Evolutionary conservation across 257 asterid species (phyloP).

Genomic region (Rehmannia glutinosa): DNA sequence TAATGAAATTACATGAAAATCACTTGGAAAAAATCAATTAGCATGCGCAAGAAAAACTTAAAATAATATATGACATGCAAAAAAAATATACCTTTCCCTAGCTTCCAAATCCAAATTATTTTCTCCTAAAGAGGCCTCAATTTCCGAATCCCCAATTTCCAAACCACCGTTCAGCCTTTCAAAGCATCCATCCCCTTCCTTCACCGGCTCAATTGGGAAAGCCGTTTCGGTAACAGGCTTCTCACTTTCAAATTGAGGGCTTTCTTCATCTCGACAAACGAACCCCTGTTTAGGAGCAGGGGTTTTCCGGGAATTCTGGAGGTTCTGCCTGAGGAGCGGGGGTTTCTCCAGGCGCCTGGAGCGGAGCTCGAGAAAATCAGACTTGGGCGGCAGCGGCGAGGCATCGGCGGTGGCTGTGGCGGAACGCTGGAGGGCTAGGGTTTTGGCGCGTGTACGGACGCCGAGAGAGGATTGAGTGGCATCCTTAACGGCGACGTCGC

Average conservation of each 20-base stretch:
- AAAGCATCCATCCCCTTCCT: constrained; percentile 3
- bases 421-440: constrained; percentile 63
- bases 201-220: constrained; percentile 21
- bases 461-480: constrained; percentile 54
- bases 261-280: neutral
- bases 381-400: constrained; percentile 7
- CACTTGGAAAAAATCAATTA: neutral
- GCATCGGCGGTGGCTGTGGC: constrained; percentile 8
- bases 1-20: neutral
- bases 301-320: constrained; percentile 16
- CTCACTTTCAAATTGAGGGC: constrained; percentile 11
- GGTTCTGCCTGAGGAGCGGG: constrained; percentile 26
- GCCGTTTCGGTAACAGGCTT: constrained; percentile 16
- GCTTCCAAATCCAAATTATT: constrained; percentile 40
- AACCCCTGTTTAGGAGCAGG: constrained; percentile 21
- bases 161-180: constrained; percentile 21
- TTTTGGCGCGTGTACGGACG: constrained; percentile 84
- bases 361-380: constrained; percentile 58
- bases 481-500: constrained; percentile 53
- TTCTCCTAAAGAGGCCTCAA: constrained; percentile 55
- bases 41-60: neutral
- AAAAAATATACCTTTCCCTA: constrained; percentile 42
- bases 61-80: neutral
- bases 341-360: constrained; percentile 57
- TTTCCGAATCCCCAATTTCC: constrained; percentile 29